These are phyloP conservation scores for Penicillium verrucosum DNA, from an alignment of 2,329 filamentous ascomycete species.

Conservation along the genomic window DNA sequence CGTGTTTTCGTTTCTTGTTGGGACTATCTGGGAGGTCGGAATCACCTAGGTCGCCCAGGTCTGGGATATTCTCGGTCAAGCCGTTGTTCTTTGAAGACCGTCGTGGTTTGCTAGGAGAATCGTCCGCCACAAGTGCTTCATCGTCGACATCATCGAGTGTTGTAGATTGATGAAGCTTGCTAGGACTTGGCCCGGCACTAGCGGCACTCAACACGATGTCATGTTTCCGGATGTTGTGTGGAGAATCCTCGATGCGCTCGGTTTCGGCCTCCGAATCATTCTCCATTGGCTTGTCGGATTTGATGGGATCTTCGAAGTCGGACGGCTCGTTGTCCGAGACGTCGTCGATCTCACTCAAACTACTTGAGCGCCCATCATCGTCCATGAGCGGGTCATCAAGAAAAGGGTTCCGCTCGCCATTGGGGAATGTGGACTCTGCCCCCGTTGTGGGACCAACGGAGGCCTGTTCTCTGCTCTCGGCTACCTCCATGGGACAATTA, in stretches of 20 bases:
- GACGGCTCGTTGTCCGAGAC: conserved; percentile 63
- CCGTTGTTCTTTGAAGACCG: conserved; percentile 34
- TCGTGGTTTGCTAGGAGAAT: conserved; percentile 41
- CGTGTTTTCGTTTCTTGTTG: conserved; percentile 44
- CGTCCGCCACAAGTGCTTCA: conserved; percentile 45
- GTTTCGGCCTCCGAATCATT: conserved; percentile 86
- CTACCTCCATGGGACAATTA: conserved; percentile 39
- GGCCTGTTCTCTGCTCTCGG: conserved; percentile 35
- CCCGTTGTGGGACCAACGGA: conserved; percentile 35
- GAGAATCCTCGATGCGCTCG: conserved; percentile 87
- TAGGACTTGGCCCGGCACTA: conserved; percentile 65
- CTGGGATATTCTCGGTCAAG: conserved; percentile 23
- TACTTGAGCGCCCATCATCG: conserved; percentile 78
- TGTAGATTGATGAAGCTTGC: conserved; percentile 66
- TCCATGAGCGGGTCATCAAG: conserved; percentile 46
- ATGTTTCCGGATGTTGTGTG: conserved; percentile 62
- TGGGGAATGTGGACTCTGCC: conserved; percentile 33
- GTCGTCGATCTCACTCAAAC: conserved; percentile 88
- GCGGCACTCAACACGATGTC: conserved; percentile 60
- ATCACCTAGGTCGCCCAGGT: conserved; percentile 30
- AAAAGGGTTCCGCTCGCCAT: conserved; percentile 36
- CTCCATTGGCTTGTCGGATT: conserved; percentile 57
- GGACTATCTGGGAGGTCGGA: conserved; percentile 30
- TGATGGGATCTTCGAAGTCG: conserved; percentile 49
- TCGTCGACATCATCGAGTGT: conserved; percentile 49